Evolutionary conservation across 2,329 filamentous ascomycete species (phyloP), one percentile per base, ranked within the genome.

Genomic region (Aschersonia sp.): DNA sequence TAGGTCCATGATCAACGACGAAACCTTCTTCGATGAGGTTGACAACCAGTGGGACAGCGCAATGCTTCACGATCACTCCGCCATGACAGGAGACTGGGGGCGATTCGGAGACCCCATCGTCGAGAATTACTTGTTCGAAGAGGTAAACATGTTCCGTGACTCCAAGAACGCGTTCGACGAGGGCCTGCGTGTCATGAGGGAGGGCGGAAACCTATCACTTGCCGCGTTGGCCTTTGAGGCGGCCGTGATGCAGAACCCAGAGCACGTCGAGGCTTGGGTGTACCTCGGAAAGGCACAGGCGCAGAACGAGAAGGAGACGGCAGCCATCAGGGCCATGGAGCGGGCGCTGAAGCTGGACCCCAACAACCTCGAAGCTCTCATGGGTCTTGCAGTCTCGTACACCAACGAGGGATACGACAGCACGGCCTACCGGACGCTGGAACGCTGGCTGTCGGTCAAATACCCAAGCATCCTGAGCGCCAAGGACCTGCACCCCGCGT

Each of bases 391-490:
- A 10, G 91, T 98, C 28, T 94, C 87, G 4, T 98, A 98, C 66
- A 98, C 92, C 45, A 98, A 98, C 68, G 92, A 98, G 69, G 92
- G 91, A 52, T 98, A 97, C 68, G 92, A 98, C 66, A 91, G 85
- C 60, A 94, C 89, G 28, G 91, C 92, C 45, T 98, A 97, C 72
- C 82, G 91, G 48, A 97, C 91, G 7, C 76, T 98, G 10, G 92
- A 98, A 69, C 85, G 91, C 54, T 98, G 92, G 92, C 76, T 98
- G 31, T 87, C 88, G n/a, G 80, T 86, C 58, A 94, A 94, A 66
- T 98, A 98, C 66, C 89, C 92, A 5, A 73, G 80, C 38, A 80
- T 98, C 53, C 80, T 89, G 58, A 69, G 85, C 45, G 82, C 82
- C 9, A 76, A 78, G 45, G 75, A 87, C 38, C 69, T 94, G 12